A percentile compares a stretch with the other conserved stretches of the same genome.
phyloP scores from a whole-genome alignment of 345 rosid species.

The Barbarea vulgaris region DNA sequence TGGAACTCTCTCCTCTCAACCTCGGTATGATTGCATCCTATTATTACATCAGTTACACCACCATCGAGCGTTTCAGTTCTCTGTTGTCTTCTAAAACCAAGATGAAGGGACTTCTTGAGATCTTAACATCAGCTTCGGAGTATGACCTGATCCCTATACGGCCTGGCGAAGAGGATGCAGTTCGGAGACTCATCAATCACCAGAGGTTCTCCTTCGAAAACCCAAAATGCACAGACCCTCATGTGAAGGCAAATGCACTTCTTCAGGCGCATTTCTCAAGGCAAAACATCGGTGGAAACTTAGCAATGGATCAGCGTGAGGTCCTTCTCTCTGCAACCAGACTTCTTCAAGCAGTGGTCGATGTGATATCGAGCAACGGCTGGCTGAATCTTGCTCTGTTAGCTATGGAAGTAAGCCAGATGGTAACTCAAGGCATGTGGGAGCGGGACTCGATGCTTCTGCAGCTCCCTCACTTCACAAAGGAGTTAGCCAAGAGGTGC shows the following conservation, averaged over 20 bases:
- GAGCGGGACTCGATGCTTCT: slow-evolving; percentile 91
- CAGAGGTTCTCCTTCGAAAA: slow-evolving; percentile 92
- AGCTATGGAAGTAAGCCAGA: slow-evolving; percentile 93
- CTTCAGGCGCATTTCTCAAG: slow-evolving; percentile 95
- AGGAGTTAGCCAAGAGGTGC: slow-evolving; percentile 78
- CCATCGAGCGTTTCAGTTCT: slow-evolving; percentile 90
- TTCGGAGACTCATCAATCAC: slow-evolving; percentile 75
- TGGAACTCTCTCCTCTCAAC: slow-evolving; percentile 76
- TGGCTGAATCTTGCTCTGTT: slow-evolving; percentile 90
- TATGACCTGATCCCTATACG: slow-evolving; percentile 74
- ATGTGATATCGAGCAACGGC: slow-evolving; percentile 87
- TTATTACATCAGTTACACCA: slow-evolving; percentile 83
- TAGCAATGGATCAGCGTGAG: slow-evolving; percentile 80
- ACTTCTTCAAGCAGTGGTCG: slow-evolving; percentile 88
- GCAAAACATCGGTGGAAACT: slow-evolving; percentile 71
- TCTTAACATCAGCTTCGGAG: slow-evolving; percentile 88
- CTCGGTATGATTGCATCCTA: slow-evolving; percentile 92
- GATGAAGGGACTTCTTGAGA: slow-evolving; percentile 94
- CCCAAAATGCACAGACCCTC: slow-evolving; percentile 74
- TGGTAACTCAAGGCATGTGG: slow-evolving; percentile 98
- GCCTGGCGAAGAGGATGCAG: slow-evolving; percentile 88
- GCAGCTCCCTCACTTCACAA: slow-evolving; percentile 90
- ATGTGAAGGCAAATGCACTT: slow-evolving; percentile 85
- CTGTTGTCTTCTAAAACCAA: slow-evolving; percentile 77
- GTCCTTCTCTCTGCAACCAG: slow-evolving; percentile 73